A percentile compares a stretch with the other conserved stretches of the same genome.
Conservation (phyloP, 495 filamentous ascomycete genomes). For the Tuber indicum region DNA sequence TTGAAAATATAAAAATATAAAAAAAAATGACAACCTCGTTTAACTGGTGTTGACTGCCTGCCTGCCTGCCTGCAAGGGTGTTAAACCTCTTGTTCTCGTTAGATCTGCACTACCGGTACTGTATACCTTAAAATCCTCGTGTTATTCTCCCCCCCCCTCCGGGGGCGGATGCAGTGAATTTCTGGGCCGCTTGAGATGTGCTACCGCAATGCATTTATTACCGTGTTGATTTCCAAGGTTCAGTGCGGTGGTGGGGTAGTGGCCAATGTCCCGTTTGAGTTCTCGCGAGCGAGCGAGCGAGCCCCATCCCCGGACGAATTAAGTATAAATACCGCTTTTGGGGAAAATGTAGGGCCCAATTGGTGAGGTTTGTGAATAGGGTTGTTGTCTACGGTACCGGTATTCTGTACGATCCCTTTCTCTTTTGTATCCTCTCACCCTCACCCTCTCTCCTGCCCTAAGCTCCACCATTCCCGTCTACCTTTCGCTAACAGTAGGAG, state of each 20-base stretch:
- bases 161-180: slow-evolving; percentile 32
- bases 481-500: neutral
- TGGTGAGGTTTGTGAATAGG: neutral
- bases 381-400: neutral
- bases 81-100: slow-evolving; percentile 4
- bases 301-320: neutral
- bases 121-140: slow-evolving; percentile 19
- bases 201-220: slow-evolving; percentile 16
- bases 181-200: slow-evolving; percentile 30
- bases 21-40: neutral
- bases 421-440: neutral
- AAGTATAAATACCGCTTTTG: neutral
- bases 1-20: neutral
- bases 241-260: neutral
- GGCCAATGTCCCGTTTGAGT: neutral
- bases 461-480: neutral
- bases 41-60: slow-evolving; percentile 15
- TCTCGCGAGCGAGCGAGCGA: neutral
- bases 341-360: neutral
- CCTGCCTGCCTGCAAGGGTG: slow-evolving; percentile 25
- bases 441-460: neutral
- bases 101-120: slow-evolving; percentile 24
- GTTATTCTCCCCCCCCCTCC: slow-evolving; percentile 18
- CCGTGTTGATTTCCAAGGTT: neutral
- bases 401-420: neutral